Percentiles rank a stretch among this genome's conserved stretches.
These are phyloP conservation scores for Yamadazyma takamatsuzukensis DNA, from an alignment of 805 yeast genomes.

Conservation along the genomic window DNA sequence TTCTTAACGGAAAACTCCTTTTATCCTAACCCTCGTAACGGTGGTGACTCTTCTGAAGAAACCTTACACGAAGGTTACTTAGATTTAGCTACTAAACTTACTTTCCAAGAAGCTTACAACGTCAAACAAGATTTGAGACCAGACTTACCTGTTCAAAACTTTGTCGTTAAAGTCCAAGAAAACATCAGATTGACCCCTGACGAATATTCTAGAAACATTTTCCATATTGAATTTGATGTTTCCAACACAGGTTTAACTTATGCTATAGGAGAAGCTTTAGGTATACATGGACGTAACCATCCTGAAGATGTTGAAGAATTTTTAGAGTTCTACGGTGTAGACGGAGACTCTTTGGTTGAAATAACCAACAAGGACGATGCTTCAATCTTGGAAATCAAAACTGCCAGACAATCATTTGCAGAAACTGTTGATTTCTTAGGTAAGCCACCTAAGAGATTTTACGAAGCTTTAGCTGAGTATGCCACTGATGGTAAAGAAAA, in stretches of 20 bases:
- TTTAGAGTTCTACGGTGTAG: slow-evolving; percentile 65
- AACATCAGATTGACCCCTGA: slow-evolving; percentile 87
- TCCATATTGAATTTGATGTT: slow-evolving; percentile 93
- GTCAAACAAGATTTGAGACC: slow-evolving; percentile 70
- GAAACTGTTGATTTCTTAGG: slow-evolving; percentile 89
- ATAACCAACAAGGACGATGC: slow-evolving; percentile 67
- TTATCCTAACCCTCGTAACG: slow-evolving; percentile 53
- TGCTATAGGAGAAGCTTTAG: slow-evolving; percentile 95
- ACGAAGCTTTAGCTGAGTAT: slow-evolving; percentile 71
- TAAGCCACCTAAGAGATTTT: slow-evolving; percentile 93
- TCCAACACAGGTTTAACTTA: slow-evolving; percentile 87
- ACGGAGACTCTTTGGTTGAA: slow-evolving; percentile 64
- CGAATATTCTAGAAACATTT: slow-evolving; percentile 89
- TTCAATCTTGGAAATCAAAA: slow-evolving; percentile 62
- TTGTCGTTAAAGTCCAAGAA: slow-evolving; percentile 83
- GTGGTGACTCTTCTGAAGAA: slow-evolving; percentile 34
- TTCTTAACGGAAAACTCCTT: slow-evolving; percentile 65
- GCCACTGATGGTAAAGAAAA: slow-evolving; percentile 70
- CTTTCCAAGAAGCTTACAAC: slow-evolving; percentile 78
- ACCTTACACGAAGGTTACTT: slow-evolving; percentile 32
- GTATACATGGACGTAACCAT: slow-evolving; percentile 88
- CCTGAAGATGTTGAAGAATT: slow-evolving; percentile 62
- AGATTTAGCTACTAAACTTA: slow-evolving; percentile 64
- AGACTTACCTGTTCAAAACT: slow-evolving; percentile 81
- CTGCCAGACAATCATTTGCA: slow-evolving; percentile 73